Percentiles rank a stretch among this genome's conserved stretches.
phyloP scores from a whole-genome alignment of 2,329 filamentous ascomycete genomes.

The Monilinia aucupariae region DNA sequence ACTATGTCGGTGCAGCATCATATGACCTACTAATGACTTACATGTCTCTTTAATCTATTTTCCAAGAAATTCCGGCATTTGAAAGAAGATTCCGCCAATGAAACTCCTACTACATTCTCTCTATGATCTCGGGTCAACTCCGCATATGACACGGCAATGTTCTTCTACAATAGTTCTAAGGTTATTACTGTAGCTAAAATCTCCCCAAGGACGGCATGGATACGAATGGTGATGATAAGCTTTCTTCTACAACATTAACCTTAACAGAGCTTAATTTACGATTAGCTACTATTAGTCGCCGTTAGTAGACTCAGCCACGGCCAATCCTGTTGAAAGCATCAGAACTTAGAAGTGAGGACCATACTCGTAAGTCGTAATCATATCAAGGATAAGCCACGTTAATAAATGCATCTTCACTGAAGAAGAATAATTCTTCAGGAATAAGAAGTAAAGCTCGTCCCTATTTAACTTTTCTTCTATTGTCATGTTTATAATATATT shows the following conservation, averaged over 20 bases:
- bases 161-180: constrained; percentile 3
- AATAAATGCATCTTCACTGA: no score
- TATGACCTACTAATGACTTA: no score
- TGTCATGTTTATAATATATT: no score
- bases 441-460: background rate
- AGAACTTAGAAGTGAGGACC: background rate
- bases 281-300: background rate
- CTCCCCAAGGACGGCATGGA: background rate
- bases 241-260: background rate
- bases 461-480: background rate
- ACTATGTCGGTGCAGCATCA: no score
- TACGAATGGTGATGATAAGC: background rate
- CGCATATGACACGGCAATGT: background rate
- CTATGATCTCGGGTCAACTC: background rate
- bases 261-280: background rate
- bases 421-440: background rate
- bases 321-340: background rate
- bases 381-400: background rate
- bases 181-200: no score
- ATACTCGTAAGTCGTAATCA: no score
- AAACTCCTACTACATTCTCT: background rate
- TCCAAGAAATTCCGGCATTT: background rate
- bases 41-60: background rate
- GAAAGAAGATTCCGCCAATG: background rate
- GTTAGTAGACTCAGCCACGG: background rate